Percentiles rank a stretch among this genome's conserved stretches.
Evolutionary conservation across 116 monocot genomes (phyloP).

Genomic region (Papilionanthe hybrid): DNA sequence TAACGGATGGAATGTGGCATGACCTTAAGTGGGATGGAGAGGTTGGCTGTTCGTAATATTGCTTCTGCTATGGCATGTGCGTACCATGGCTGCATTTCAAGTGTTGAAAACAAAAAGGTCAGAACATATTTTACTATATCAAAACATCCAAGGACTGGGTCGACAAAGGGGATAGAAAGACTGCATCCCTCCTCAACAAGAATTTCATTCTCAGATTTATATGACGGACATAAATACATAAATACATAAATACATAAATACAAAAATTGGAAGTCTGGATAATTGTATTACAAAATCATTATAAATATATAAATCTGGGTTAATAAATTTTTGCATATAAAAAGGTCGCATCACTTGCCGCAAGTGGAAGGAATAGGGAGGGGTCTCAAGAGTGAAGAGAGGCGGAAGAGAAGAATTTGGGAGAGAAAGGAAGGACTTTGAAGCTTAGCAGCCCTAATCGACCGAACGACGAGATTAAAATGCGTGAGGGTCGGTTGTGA

Average conservation of each 20-base stretch:
- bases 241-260: too few species aligned
- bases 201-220: background rate
- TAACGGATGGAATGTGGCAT: background rate
- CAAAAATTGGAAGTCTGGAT: background rate
- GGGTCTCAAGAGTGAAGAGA: too few species aligned
- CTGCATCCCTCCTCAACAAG: background rate
- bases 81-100: constrained; percentile 84
- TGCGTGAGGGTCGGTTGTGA: too few species aligned
- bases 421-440: too few species aligned
- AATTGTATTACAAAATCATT: background rate
- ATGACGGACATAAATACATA: background rate
- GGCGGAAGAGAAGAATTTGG: too few species aligned
- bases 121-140: background rate
- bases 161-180: background rate
- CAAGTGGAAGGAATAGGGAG: too few species aligned
- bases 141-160: background rate
- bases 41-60: constrained; percentile 89
- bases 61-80: constrained; percentile 97
- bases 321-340: too few species aligned
- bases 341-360: too few species aligned
- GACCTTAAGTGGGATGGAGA: constrained; percentile 89
- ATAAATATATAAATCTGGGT: too few species aligned
- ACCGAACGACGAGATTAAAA: too few species aligned
- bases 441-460: too few species aligned
- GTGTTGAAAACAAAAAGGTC: background rate